Evolutionary conservation across 306 rosid genomes (phyloP), one percentile per base, ranked within the genome.

Genomic region (Rubus parviflorus): DNA sequence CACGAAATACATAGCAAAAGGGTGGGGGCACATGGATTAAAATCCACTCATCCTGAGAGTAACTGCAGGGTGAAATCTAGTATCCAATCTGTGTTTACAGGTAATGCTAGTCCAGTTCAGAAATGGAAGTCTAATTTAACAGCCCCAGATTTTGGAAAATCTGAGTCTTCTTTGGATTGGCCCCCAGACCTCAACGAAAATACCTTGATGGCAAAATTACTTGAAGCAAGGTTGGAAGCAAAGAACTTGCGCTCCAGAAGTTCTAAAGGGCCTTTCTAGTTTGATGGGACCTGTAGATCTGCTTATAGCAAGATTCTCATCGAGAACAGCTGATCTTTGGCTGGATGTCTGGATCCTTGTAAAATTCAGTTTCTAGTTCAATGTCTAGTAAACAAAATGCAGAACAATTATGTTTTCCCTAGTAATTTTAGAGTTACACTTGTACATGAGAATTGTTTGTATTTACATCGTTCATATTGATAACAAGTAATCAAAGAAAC

Each of bases 221-320:
- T 90, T n/a, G 94, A 88, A 81, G 98, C 97, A 68, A 89, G 98
- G 82, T 79, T 90, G 73, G 96, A 90, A 79, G 80, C 77, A 73
- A 87, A 86, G 77, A 85, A 41, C 45, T 76, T 69, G 70, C 89
- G 81, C 70, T 61, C 86, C 17, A 87, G 81, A 83, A 45, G 53
- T 45, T 61, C 74, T 56, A 83, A 70, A 57, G 83, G 76, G 61
- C 77, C 79, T 16, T 47, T 81, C 65, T 67, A 83, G 81, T 74
- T 69, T 51, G 47, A 79, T 35, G 15, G 60, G 69, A 68, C 51
- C 3, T 35, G 40, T 66, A 54, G 13, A 30, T 73, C 69, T 73
- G 40, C 40, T 45, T 30, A 37, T 65, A 47, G 35, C 46, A 76
- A 68, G 82, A 70, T 67, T 48, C 76, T 37, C 76, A 63, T 66